Conservation (phyloP, 2,329 filamentous ascomycete genomes). For the Colletotrichum falcatum region DNA sequence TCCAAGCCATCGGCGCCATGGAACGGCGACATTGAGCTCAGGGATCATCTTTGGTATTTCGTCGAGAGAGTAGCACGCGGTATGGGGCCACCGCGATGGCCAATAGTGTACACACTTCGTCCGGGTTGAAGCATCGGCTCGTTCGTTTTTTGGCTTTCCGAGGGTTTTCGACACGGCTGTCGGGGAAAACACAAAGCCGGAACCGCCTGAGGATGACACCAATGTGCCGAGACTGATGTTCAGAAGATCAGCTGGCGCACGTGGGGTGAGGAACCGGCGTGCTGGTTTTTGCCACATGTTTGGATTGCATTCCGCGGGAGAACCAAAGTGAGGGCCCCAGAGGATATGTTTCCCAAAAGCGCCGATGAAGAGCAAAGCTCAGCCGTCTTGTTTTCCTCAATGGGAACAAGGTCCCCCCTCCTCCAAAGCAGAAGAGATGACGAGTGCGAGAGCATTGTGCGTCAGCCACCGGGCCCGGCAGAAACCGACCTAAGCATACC, state of each 20-base stretch:
- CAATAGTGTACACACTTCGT: no score
- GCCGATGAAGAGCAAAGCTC: slow-evolving; percentile 7
- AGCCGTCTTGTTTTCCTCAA: slow-evolving; percentile 21
- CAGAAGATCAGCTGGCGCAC: no score
- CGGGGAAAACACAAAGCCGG: neutral
- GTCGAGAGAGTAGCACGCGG: neutral
- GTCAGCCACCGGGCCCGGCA: slow-evolving; percentile 15
- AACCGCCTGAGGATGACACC: neutral
- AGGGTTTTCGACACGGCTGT: slow-evolving; percentile 1
- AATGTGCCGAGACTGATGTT: neutral
- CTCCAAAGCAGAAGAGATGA: neutral
- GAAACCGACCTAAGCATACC: neutral
- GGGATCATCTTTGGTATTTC: slow-evolving; percentile 11
- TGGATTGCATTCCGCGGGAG: no score
- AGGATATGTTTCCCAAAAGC: no score
- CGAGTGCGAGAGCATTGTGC: slow-evolving; percentile 13
- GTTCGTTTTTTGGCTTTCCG: neutral
- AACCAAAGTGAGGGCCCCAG: no score
- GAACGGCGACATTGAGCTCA: slow-evolving; percentile 21
- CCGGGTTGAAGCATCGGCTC: neutral
- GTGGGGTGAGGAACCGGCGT: neutral
- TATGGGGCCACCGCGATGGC: neutral
- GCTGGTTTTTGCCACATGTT: neutral
- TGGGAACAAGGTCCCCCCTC: slow-evolving; percentile 10
- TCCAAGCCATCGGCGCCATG: slow-evolving; percentile 38